Conservation (phyloP, 345 rosid species). For the Dipteronia dyeriana region DNA sequence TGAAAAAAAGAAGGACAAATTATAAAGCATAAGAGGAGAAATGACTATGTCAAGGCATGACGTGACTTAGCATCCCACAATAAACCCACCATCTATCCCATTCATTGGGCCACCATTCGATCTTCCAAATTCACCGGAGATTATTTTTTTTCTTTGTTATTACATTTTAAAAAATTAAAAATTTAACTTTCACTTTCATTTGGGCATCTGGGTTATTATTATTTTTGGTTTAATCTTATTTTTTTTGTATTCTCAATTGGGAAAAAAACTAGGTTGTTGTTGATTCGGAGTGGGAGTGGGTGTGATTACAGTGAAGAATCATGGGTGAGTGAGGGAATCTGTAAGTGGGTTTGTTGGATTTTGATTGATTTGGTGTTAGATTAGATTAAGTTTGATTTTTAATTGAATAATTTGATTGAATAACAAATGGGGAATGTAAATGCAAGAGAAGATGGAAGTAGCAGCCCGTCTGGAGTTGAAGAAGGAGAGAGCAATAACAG, state of each 20-base stretch:
- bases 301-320: constrained; percentile 16
- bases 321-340: constrained; percentile 41
- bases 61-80: constrained; percentile 24
- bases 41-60: constrained; percentile 43
- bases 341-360: constrained; percentile 9
- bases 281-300: neutral
- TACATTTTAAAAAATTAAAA: neutral
- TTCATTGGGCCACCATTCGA: constrained; percentile 28
- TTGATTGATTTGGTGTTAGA: neutral
- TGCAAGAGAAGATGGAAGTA: constrained; percentile 76
- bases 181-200: neutral
- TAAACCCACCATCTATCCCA: constrained; percentile 15
- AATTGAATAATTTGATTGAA: constrained; percentile 4
- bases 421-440: constrained; percentile 85
- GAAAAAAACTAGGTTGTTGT: neutral
- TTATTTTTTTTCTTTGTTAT: neutral
- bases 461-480: constrained; percentile 55
- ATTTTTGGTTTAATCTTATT: neutral
- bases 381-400: constrained; percentile 5
- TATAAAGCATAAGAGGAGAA: neutral
- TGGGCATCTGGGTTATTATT: constrained; percentile 16
- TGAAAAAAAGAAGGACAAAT: neutral
- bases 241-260: neutral
- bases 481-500: constrained; percentile 42
- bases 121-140: constrained; percentile 37